Conservation (phyloP, 106 monocot genomes). For the Xerophyta viscosa region DNA sequence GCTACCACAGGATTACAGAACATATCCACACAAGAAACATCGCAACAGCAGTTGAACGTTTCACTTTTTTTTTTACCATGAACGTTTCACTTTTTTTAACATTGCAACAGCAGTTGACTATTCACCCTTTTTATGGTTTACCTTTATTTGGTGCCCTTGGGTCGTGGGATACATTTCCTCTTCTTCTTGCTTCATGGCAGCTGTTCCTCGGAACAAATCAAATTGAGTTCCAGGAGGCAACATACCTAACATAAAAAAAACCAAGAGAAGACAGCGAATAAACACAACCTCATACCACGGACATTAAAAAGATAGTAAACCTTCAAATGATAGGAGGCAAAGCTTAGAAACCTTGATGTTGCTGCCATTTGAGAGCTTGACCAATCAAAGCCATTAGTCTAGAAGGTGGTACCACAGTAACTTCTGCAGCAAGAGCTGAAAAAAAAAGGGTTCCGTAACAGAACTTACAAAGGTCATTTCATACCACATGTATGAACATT, state of each 20-base stretch:
- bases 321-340: background rate
- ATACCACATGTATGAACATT: no score
- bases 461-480: no score
- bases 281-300: background rate
- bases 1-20: no score
- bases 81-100: no score
- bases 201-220: constrained; percentile 96
- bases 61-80: no score
- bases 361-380: constrained; percentile 99
- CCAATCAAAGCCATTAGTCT: constrained; percentile 92
- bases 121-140: constrained; percentile 2
- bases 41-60: no score
- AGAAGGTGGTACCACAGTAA: constrained; percentile 93
- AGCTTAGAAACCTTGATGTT: constrained; percentile 69
- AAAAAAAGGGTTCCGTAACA: constrained; percentile 1
- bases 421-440: constrained; percentile 88
- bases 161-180: constrained; percentile 89
- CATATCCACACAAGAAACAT: no score
- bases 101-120: no score
- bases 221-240: constrained; percentile 95
- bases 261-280: background rate
- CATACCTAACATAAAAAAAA: constrained; percentile 46
- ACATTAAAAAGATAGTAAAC: background rate
- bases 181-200: constrained; percentile 99
- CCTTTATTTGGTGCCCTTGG: constrained; percentile 80